Conservation (phyloP, 257 asterid species). For the Solanum appendiculatum region DNA sequence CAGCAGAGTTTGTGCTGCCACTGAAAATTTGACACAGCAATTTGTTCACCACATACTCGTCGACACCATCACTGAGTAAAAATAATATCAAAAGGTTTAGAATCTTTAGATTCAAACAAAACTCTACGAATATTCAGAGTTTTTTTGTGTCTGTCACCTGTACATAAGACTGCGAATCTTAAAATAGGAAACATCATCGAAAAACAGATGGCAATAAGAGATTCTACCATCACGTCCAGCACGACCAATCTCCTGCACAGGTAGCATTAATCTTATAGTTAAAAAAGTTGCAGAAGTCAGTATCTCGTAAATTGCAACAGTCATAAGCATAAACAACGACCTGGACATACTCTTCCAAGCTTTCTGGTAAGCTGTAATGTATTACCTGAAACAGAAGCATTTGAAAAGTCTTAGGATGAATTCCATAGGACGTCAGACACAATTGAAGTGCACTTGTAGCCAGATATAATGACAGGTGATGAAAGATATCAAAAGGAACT, state of each 20-base stretch:
- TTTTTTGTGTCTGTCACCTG: conserved; percentile 37
- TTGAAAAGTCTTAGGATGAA: neutral
- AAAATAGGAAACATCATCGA: conserved; percentile 64
- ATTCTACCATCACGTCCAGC: conserved; percentile 98
- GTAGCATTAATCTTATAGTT: conserved; percentile 5
- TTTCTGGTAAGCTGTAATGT: conserved; percentile 91
- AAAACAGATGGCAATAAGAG: conserved; percentile 84
- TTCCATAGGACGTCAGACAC: neutral
- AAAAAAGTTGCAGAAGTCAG: conserved; percentile 7
- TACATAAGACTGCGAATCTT: conserved; percentile 86
- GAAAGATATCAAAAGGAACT: neutral
- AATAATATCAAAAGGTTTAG: neutral
- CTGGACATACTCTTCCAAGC: conserved; percentile 99
- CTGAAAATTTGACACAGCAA: conserved; percentile 64
- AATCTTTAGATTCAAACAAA: neutral
- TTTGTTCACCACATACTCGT: conserved; percentile 75
- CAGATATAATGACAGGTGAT: neutral
- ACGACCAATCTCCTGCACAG: conserved; percentile 91
- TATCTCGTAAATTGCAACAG: neutral
- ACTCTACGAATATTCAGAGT: neutral
- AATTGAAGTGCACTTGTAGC: neutral
- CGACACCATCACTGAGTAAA: conserved; percentile 79
- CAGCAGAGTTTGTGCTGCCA: conserved; percentile 24
- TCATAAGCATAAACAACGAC: conserved; percentile 22
- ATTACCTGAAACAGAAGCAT: conserved; percentile 54